Conservation (phyloP, 306 rosid species). For the Chamaecrista fasciculata region DNA sequence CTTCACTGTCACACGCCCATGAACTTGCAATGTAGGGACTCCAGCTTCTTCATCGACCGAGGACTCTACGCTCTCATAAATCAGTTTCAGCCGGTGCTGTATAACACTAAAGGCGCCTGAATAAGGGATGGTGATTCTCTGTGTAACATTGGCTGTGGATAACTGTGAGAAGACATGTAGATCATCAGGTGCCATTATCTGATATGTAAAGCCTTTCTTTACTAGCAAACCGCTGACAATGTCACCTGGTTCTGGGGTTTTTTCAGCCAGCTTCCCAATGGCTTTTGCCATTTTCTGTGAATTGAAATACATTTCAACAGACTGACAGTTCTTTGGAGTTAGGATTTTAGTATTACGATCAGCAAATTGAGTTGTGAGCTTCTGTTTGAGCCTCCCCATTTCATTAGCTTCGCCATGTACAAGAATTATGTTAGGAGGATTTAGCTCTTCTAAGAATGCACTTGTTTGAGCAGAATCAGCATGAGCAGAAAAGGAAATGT, state of each 20-base stretch:
- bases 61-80: slow-evolving; percentile 73
- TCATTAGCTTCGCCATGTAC: slow-evolving; percentile 94
- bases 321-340: slow-evolving; percentile 86
- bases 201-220: slow-evolving; percentile 85
- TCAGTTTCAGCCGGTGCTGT: slow-evolving; percentile 62
- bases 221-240: slow-evolving; percentile 78
- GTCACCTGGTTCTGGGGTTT: slow-evolving; percentile 71
- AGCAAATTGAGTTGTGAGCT: slow-evolving; percentile 68
- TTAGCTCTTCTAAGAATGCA: slow-evolving; percentile 88
- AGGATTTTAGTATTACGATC: slow-evolving; percentile 79
- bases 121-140: slow-evolving; percentile 83
- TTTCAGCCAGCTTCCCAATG: slow-evolving; percentile 79
- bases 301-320: slow-evolving; percentile 87
- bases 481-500: slow-evolving; percentile 89
- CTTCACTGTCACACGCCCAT: slow-evolving; percentile 66
- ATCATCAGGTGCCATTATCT: slow-evolving; percentile 92
- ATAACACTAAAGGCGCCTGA: slow-evolving; percentile 62
- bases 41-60: slow-evolving; percentile 77
- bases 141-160: slow-evolving; percentile 71
- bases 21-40: slow-evolving; percentile 63
- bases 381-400: slow-evolving; percentile 96
- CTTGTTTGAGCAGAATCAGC: slow-evolving; percentile 93
- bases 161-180: slow-evolving; percentile 88
- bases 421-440: slow-evolving; percentile 87
- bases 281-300: slow-evolving; percentile 92